These are phyloP conservation scores for Calonectria ilicicola DNA, from an alignment of 2,329 filamentous ascomycete genomes.

Conservation along the genomic window DNA sequence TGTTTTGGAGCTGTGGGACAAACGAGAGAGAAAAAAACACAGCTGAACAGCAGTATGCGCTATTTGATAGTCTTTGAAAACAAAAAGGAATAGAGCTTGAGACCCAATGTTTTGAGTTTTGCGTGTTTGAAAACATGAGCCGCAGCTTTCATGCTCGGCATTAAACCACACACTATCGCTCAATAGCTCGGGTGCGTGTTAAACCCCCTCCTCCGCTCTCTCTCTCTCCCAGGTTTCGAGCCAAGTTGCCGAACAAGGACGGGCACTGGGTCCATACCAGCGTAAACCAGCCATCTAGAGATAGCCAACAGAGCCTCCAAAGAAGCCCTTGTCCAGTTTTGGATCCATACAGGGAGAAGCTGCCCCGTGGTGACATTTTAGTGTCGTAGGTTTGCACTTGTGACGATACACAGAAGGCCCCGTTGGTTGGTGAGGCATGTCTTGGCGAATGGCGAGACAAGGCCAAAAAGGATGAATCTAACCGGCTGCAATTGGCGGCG, in stretches of 20 bases:
- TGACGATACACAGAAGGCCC: neutral
- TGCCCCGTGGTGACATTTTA: neutral
- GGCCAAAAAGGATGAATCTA: neutral
- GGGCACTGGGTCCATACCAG: too few species aligned
- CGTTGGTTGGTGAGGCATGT: neutral
- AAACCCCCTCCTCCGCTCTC: too few species aligned
- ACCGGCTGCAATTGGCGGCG: neutral
- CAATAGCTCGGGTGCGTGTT: too few species aligned
- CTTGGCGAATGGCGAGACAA: constrained; percentile 8
- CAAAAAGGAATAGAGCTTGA: neutral
- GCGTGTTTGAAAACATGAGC: neutral
- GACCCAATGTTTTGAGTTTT: neutral
- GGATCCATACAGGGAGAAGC: neutral
- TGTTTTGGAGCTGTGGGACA: neutral
- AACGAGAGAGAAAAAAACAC: neutral
- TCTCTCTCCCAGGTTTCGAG: too few species aligned
- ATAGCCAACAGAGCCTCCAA: neutral
- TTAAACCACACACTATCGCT: too few species aligned
- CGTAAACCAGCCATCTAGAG: too few species aligned
- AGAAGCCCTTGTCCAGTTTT: neutral
- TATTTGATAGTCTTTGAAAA: neutral
- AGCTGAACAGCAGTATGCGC: neutral
- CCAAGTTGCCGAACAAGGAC: too few species aligned
- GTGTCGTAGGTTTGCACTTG: neutral
- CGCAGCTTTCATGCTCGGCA: too few species aligned